Evolutionary conservation across 2,329 filamentous ascomycete genomes (phyloP).

Genomic region (Trichocomaceae sp.): DNA sequence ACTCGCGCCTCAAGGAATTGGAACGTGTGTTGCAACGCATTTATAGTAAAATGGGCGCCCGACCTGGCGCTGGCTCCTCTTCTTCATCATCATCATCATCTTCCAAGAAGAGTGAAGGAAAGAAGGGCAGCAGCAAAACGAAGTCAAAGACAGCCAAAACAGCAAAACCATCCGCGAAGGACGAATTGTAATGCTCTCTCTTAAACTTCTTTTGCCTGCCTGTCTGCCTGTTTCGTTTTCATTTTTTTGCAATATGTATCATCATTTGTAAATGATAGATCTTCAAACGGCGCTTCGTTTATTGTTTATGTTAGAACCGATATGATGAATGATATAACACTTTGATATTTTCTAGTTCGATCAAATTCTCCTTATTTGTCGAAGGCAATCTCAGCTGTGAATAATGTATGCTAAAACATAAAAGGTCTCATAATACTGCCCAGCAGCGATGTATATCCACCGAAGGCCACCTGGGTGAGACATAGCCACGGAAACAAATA

Average conservation of each 20-base stretch:
- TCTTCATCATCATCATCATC: not conserved
- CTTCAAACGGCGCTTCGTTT: not conserved
- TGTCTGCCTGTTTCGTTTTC: not conserved
- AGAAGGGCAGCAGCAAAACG: slow-evolving; percentile 19
- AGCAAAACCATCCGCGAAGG: slow-evolving; percentile 10
- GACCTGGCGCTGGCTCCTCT: slow-evolving; percentile 53
- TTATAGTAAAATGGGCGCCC: slow-evolving; percentile 47
- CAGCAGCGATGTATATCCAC: not conserved
- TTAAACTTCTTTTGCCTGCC: not conserved
- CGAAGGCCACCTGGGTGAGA: not conserved
- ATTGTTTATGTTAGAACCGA: slow-evolving; percentile 6
- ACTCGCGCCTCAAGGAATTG: slow-evolving; percentile 62
- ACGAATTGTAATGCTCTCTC: slow-evolving; percentile 9
- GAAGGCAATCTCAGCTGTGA: not conserved
- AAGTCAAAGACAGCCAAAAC: slow-evolving; percentile 12
- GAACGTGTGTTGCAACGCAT: slow-evolving; percentile 43
- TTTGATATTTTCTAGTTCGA: not conserved
- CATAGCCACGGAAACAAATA: not conserved
- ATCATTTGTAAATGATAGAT: slow-evolving; percentile 13
- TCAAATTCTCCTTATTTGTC: not conserved
- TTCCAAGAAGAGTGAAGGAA: slow-evolving; percentile 37
- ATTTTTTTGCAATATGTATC: slow-evolving; percentile 4
- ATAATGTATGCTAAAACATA: not conserved
- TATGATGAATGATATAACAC: not conserved
- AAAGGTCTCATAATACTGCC: not conserved